Evolutionary conservation across 352 stramenopile species (phyloP), one percentile per base, ranked within the genome.

Genomic region (Globisporangium cystogenes): DNA sequence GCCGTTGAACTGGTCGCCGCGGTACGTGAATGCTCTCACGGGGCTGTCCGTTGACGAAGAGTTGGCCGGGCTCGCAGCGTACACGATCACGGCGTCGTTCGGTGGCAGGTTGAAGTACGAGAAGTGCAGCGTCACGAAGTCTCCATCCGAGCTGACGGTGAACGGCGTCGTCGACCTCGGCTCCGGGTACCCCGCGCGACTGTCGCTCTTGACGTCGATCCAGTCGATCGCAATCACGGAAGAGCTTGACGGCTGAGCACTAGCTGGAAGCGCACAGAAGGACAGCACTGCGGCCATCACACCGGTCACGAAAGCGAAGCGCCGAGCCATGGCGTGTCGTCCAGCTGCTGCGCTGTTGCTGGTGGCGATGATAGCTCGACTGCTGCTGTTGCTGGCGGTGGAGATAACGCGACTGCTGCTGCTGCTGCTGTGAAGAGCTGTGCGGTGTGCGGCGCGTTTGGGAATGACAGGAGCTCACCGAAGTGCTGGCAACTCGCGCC

Each of bases 51-150:
- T 31, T 6, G 54, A 36, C 20, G 82, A 51, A 14, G 6, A 16
- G 23, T 37, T 50, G n/a, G 27, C 46, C 33, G 23, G 29, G 41
- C 21, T 24, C 7, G 67, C 62, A 1, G 76, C 41, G 0, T 63
- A 64, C 4, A 90, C 51, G 33, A 75, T 46, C 12, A 93, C 57
- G 47, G 76, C 84, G 53, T 93, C 82, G 35, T 57, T 62, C 0
- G 65, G 47, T 0, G 77, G 77, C 8, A 93, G 59, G 45, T 87
- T 77, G 58, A 90, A 88, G 33, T 71, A 23, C 10, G 68, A 64
- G 42, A 93, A 87, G 55, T 90, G 71, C 41, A 93, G 41, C 18
- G 74, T 57, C 44, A 88, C 64, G 48, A 89, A 89, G 29, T 76
- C 47, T 10, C 77, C 82, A 24, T 70, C 35, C 12, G 68, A 52